Conservation (phyloP, 805 yeast genomes). For the Cyberlindnera mycetangii region DNA sequence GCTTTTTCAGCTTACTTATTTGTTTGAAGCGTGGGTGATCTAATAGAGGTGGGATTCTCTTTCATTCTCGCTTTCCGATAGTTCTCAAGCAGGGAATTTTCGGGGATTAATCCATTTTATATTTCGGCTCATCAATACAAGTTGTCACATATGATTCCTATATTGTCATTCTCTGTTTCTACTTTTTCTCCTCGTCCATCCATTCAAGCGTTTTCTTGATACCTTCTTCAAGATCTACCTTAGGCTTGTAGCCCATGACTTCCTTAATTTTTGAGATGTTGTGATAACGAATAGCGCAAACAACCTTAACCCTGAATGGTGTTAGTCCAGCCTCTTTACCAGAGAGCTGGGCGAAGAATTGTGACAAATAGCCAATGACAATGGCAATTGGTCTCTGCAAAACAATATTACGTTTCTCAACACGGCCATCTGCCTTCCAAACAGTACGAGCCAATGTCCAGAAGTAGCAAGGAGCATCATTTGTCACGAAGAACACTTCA, state of each 20-base stretch:
- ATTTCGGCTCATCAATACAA: neutral
- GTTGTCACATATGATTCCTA: neutral
- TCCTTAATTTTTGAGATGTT: slow-evolving; percentile 84
- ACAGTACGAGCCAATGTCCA: slow-evolving; percentile 97
- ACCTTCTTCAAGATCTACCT: slow-evolving; percentile 75
- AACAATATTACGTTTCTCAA: slow-evolving; percentile 65
- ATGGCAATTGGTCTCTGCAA: slow-evolving; percentile 76
- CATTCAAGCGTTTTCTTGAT: slow-evolving; percentile 76
- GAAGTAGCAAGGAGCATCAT: slow-evolving; percentile 91
- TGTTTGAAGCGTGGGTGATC: too few species aligned
- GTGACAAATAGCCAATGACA: slow-evolving; percentile 76
- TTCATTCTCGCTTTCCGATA: too few species aligned
- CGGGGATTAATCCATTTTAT: too few species aligned
- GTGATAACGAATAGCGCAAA: slow-evolving; percentile 92
- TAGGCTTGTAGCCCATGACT: slow-evolving; percentile 76
- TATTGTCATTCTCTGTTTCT: neutral
- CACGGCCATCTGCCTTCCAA: slow-evolving; percentile 94
- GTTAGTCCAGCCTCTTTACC: slow-evolving; percentile 93
- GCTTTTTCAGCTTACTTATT: neutral
- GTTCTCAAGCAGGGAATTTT: too few species aligned
- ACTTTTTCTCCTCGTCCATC: slow-evolving; percentile 66
- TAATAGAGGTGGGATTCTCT: too few species aligned
- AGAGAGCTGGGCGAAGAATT: slow-evolving; percentile 60
- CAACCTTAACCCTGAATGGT: slow-evolving; percentile 89
- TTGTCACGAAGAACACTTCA: slow-evolving; percentile 85